Evolutionary conservation across 1,284 basidiomycete species (phyloP), one percentile per base, ranked within the genome.

Genomic region (Leccinum griseonigrum): DNA sequence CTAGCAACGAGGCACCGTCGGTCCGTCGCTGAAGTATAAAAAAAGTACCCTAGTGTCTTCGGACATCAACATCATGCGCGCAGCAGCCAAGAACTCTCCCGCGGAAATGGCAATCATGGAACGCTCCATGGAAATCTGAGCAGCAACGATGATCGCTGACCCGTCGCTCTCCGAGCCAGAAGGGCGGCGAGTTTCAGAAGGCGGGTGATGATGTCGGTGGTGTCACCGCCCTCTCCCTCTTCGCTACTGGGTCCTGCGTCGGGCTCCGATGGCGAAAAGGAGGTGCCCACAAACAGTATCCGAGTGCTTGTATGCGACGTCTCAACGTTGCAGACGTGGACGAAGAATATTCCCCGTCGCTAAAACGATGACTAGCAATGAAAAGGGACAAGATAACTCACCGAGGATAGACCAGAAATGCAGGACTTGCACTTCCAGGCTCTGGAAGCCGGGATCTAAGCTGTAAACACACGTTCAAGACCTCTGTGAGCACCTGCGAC

Each of bases 81-180:
- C 73, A 7, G 86, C 81, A 32, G 72, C 68, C 56, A 89, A 74
- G 71, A 92, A 92, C 64, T 86, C 83, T 16, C 79, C 73, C 34
- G 89, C 93, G 14, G 88, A 82, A 75, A 92, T 86, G 22, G 85
- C 83, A 31, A 76, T 75, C 54, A 90, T 77, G 9, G 82, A 76
- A 60, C 79, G 81, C 29, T 75, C 77, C 57, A 89, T 73, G 3
- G 84, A 77, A 16, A 70, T 66, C 26, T 81, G 81, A 36, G 87
- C 83, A 14, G 77, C 78, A n/a, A 75, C 69, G 11, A 76, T 70
- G 40, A 90, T 77, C 6, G 83, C 77, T 14, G 74, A 75, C 29
- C 81, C 66, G 10, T 73, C 66, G 13, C 57, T 16, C 59, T 69
- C 66, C 22, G 62, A 26, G 4, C 38, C 46, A 1, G 70, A 31